Evolutionary conservation across 805 yeast species (phyloP).

Genomic region (Ogataea nakhonphanomensis): DNA sequence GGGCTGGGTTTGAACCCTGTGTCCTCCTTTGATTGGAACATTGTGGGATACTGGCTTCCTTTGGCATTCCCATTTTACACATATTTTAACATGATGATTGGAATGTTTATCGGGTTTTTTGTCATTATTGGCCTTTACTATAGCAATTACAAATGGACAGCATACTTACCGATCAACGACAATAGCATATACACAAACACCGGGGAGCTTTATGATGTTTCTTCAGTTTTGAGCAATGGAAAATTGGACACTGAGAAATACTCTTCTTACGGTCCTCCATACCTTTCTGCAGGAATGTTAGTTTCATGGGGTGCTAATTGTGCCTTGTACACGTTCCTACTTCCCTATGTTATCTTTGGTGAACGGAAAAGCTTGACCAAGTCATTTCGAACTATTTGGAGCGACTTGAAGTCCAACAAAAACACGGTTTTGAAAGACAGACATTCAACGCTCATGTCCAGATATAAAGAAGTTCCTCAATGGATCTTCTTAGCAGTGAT

Average conservation of each 20-base stretch:
- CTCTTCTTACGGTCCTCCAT: slow-evolving; percentile 60
- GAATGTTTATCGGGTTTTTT: slow-evolving; percentile 52
- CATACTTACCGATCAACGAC: slow-evolving; percentile 53
- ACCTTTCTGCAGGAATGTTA: slow-evolving; percentile 53
- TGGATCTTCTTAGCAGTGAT: slow-evolving; percentile 59
- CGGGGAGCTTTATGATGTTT: slow-evolving; percentile 48
- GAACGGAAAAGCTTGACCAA: slow-evolving; percentile 45
- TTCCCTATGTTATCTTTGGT: slow-evolving; percentile 1
- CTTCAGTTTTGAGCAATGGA: slow-evolving; percentile 42
- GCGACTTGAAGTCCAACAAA: slow-evolving; percentile 29
- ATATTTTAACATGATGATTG: slow-evolving; percentile 41
- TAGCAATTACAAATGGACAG: slow-evolving; percentile 49
- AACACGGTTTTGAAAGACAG: slow-evolving; percentile 17
- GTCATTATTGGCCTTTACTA: slow-evolving; percentile 51
- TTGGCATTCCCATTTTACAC: slow-evolving; percentile 58
- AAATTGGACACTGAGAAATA: slow-evolving; percentile 48
- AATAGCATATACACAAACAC: slow-evolving; percentile 49
- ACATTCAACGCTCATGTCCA: slow-evolving; percentile 46
- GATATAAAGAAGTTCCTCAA: slow-evolving; percentile 68
- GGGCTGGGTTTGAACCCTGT: slow-evolving; percentile 67
- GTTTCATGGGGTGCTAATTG: slow-evolving; percentile 59
- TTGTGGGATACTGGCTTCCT: slow-evolving; percentile 56
- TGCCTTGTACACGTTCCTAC: slow-evolving; percentile 55
- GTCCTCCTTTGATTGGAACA: slow-evolving; percentile 64
- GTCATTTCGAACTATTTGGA: slow-evolving; percentile 21